These are phyloP conservation scores for Fusarium sp. DNA, from an alignment of 2,329 filamentous ascomycete genomes.

Conservation along the genomic window DNA sequence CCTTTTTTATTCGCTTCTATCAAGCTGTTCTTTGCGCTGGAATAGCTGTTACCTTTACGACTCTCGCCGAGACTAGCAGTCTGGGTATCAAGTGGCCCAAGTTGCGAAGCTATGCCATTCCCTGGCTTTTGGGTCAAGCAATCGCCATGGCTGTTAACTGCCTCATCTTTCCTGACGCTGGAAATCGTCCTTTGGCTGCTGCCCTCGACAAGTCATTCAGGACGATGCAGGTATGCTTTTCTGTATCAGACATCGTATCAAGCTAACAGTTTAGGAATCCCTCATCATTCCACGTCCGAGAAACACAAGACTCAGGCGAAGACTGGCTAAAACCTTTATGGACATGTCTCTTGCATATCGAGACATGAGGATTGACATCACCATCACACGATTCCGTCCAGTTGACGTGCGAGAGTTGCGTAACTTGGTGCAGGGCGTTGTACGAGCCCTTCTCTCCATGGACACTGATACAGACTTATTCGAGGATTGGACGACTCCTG, in stretches of 20 bases:
- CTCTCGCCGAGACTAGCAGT: slow-evolving; percentile 58
- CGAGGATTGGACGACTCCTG: slow-evolving; percentile 40
- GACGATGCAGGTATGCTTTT: slow-evolving; percentile 53
- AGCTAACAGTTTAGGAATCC: slow-evolving; percentile 41
- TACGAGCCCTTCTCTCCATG: slow-evolving; percentile 61
- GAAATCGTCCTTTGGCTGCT: slow-evolving; percentile 59
- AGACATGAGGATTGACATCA: slow-evolving; percentile 65
- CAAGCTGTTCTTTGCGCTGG: slow-evolving; percentile 64
- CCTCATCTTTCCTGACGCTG: slow-evolving; percentile 62
- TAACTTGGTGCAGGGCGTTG: slow-evolving; percentile 63
- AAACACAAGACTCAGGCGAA: slow-evolving; percentile 49
- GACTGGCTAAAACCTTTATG: slow-evolving; percentile 61
- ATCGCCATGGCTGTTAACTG: slow-evolving; percentile 60
- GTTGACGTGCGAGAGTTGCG: slow-evolving; percentile 59
- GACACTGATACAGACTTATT: slow-evolving; percentile 59
- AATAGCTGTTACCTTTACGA: slow-evolving; percentile 62
- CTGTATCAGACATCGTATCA: background rate
- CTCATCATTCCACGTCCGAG: slow-evolving; percentile 45
- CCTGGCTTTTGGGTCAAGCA: slow-evolving; percentile 64
- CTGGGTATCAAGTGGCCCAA: slow-evolving; percentile 57
- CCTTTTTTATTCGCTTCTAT: slow-evolving; percentile 63
- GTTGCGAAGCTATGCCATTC: slow-evolving; percentile 60
- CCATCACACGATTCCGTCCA: slow-evolving; percentile 61
- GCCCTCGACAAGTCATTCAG: slow-evolving; percentile 57
- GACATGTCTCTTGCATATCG: slow-evolving; percentile 63